Percentiles rank a stretch among this genome's conserved stretches.
Evolutionary conservation across 176 grass and related monocot genomes (phyloP).

Genomic region (Pharus latifolius): DNA sequence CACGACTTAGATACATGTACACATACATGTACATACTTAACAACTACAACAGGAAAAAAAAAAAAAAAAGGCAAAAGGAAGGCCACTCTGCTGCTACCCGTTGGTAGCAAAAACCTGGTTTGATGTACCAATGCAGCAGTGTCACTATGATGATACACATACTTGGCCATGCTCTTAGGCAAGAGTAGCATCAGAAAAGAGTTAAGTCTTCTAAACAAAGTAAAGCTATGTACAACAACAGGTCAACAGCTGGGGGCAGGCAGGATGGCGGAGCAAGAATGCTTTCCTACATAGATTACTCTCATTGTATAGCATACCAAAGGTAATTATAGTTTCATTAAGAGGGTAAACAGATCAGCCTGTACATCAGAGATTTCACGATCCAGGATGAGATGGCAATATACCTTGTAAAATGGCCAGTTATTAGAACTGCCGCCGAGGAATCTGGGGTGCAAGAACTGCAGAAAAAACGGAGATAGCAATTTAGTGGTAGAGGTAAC

Average conservation of each 20-base stretch:
- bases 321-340: not conserved
- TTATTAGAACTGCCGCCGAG: constrained; percentile 8
- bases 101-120: not conserved
- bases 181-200: not conserved
- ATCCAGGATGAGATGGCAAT: not conserved
- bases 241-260: no score
- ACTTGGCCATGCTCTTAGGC: not conserved
- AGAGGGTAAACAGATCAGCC: not conserved
- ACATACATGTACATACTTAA: no score
- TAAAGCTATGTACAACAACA: not conserved
- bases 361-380: not conserved
- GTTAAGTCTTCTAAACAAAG: not conserved
- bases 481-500: constrained; percentile 10
- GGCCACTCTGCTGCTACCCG: not conserved
- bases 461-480: not conserved
- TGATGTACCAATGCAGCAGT: not conserved
- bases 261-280: no score
- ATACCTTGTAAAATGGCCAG: not conserved
- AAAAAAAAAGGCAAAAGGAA: not conserved
- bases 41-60: no score
- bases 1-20: no score
- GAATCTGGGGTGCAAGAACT: constrained; percentile 34
- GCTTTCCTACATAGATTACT: not conserved
- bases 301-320: not conserved
- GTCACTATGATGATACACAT: not conserved